Conservation (phyloP, 345 rosid species). For the Arabidopsis thaliana region TAIR10.1 NC_003075.7:12022501-12023000, state of each 20-base stretch:
- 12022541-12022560: constrained; percentile 79
- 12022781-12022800: constrained; percentile 81
- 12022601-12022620: constrained; percentile 97
- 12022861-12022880: constrained; percentile 53
- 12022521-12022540: constrained; percentile 60
- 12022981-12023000: constrained; percentile 75
- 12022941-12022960: constrained; percentile 92
- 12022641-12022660: constrained; percentile 89
- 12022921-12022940: constrained; percentile 70
- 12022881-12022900: constrained; percentile 84
- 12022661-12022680: constrained; percentile 88
- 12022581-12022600: constrained; percentile 66
- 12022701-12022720: constrained; percentile 19
- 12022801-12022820: constrained; percentile 73
- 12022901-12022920: constrained; percentile 89
- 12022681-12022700: constrained; percentile 81
- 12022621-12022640: constrained; percentile 80
- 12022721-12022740: constrained; percentile 72
- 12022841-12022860: constrained; percentile 89
- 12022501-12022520: constrained; percentile 89
- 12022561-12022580: constrained; percentile 97
- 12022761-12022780: constrained; percentile 44
- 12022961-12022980: constrained; percentile 70
- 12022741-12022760: constrained; percentile 60
- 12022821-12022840: constrained; percentile 98